Base-by-base conservation (phyloP, 2,329 filamentous ascomycete species). In the Thermochaetoides dissita region DNA sequence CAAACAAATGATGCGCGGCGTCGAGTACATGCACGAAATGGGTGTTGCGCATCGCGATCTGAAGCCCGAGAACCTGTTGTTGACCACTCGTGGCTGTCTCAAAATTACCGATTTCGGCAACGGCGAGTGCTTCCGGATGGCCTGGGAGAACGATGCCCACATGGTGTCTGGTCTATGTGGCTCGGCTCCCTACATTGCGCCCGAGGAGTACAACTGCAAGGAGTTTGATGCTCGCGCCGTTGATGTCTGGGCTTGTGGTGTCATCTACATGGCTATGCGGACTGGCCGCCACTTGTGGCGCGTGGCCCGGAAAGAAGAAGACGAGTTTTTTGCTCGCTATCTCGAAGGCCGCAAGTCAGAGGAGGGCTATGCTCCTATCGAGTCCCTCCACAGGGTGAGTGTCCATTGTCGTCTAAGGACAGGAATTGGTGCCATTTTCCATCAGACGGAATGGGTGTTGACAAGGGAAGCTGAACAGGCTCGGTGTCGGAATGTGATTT, bases 251-350 rank as follows among this genome's bases (percentile, higher is more conserved):
- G 91, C 91, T 24, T 94, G 87, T 46, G 91, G 91, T 58, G 91
- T 98, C 40, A 98, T 98, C 46, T 98, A 98, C 66, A 98, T 98
- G 91, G 91, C 91, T 10, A 98, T 98, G 91, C 76, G 91, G 45
- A 96, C 89, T 2, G 91, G 91, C 6, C 76, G 91, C 41, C 91
- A 98, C 62, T 70, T 98, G 7, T 98, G 91, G 91, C 82, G 88
- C 42, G 78, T 95, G n/a, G 91, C 91, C 6, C 89, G 89, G 63
- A 93, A 87, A 63, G 88, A 94, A 42, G 89, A 96, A 51, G 91
- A 98, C 56, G 91, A 96, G 57, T 98, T 96, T 55, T 98, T 94
- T 59, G 84, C 84, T 49, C 81, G 87, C 35, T 98, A 98, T 58
- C 74, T 98, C 6, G 84, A 94, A 57, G 91, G 91, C 30, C 79